Conservation (phyloP, 441 rosid species). For the Adansonia grandidieri region DNA sequence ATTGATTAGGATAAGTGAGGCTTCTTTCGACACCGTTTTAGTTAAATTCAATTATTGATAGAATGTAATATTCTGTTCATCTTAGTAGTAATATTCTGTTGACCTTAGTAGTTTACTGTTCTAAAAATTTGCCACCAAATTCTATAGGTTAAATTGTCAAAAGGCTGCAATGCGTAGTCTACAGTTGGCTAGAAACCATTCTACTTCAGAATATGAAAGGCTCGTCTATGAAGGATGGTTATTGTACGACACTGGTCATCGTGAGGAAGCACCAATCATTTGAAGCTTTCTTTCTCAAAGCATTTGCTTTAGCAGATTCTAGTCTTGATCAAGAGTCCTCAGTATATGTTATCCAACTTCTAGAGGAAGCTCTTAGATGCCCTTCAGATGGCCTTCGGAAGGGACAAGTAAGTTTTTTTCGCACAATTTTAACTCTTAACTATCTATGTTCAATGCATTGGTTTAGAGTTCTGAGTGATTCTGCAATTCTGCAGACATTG, state of each 20-base stretch:
- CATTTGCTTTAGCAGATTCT: constrained; percentile 83
- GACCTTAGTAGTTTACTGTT: no score
- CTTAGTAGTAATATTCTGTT: not conserved
- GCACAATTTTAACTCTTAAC: constrained; percentile 3
- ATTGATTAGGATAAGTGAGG: not conserved
- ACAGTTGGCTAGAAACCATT: constrained; percentile 85
- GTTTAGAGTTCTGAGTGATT: not conserved
- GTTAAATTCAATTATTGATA: not conserved
- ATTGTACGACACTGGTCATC: constrained; percentile 89
- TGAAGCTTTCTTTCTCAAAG: constrained; percentile 97
- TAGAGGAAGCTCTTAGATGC: constrained; percentile 95
- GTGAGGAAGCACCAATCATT: constrained; percentile 98
- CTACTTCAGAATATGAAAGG: constrained; percentile 78
- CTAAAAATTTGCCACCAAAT: constrained; percentile 22
- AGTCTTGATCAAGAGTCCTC: constrained; percentile 76
- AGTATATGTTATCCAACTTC: constrained; percentile 69
- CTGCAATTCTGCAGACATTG: constrained; percentile 65
- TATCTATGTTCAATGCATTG: no score
- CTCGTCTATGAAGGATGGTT: constrained; percentile 99
- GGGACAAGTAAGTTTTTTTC: constrained; percentile 74
- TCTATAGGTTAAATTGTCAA: constrained; percentile 78
- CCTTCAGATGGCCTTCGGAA: constrained; percentile 98
- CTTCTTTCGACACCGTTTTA: not conserved
- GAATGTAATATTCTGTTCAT: not conserved
- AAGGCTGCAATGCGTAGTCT: constrained; percentile 94